Conservation (phyloP, 345 rosid genomes). For the Triadica sebifera region DNA sequence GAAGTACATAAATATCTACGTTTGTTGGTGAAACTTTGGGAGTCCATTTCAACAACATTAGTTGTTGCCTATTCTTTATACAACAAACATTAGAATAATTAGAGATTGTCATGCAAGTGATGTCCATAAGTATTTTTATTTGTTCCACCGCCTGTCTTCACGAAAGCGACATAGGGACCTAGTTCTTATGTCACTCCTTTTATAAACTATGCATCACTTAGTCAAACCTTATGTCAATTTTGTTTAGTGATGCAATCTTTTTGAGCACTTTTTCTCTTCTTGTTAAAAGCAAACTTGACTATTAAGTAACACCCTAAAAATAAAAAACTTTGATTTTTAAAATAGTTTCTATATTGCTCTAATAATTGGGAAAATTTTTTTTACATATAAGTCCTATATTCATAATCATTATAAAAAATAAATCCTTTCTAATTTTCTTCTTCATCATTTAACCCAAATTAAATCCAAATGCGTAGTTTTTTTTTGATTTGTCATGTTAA, state of each 20-base stretch:
- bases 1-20: not conserved
- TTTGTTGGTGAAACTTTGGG: no score
- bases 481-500: no score
- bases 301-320: not conserved
- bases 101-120: no score
- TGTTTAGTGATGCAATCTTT: not conserved
- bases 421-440: no score
- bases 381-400: no score
- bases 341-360: no score
- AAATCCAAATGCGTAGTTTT: no score
- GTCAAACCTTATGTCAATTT: not conserved
- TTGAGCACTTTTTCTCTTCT: not conserved
- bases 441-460: no score
- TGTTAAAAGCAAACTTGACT: not conserved
- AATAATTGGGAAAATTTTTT: no score
- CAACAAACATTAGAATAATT: not conserved
- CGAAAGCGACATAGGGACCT: not conserved
- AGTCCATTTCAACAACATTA: no score
- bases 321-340: no score
- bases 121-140: not conserved
- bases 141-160: slow-evolving; percentile 6
- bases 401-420: no score
- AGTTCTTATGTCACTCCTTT: not conserved
- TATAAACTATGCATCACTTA: not conserved
- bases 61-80: not conserved